phyloP scores from a whole-genome alignment of 257 asterid genomes.

The Jacaranda mimosifolia region DNA sequence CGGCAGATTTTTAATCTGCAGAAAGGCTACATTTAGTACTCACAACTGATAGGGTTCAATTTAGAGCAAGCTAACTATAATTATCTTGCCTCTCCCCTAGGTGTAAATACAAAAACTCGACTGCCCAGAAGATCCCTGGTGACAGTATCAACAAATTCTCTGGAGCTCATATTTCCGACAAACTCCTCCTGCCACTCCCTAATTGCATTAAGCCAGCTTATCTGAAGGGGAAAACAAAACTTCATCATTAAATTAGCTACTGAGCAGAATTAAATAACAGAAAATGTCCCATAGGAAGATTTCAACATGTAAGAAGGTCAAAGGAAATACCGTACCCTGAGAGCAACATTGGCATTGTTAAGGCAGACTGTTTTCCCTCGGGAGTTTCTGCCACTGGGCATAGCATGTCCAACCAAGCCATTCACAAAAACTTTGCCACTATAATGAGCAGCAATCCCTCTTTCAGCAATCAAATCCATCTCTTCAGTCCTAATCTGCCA shows the following conservation, averaged over 20 bases:
- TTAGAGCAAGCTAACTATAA: constrained; percentile 4
- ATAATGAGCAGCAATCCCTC: constrained; percentile 96
- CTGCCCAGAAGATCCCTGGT: constrained; percentile 93
- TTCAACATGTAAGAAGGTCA: constrained; percentile 22
- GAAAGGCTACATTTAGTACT: constrained; percentile 24
- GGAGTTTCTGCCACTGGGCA: constrained; percentile 60
- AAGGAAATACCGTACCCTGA: constrained; percentile 64
- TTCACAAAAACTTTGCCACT: constrained; percentile 85
- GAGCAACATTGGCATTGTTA: constrained; percentile 89
- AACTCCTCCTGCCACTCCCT: constrained; percentile 99
- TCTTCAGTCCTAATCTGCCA: constrained; percentile 91
- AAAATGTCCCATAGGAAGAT: background rate
- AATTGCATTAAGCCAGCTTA: constrained; percentile 97
- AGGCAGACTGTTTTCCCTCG: constrained; percentile 76
- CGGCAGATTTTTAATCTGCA: constrained; percentile 88
- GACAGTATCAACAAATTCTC: constrained; percentile 93
- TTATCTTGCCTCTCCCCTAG: constrained; percentile 83
- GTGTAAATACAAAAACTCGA: constrained; percentile 95
- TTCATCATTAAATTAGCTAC: constrained; percentile 34
- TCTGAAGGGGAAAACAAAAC: constrained; percentile 54
- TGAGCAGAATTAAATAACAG: background rate
- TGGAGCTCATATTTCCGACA: constrained; percentile 95
- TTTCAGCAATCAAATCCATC: constrained; percentile 92
- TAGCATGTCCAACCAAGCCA: constrained; percentile 80
- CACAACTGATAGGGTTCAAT: constrained; percentile 19